Percentiles rank a stretch among this genome's conserved stretches.
Evolutionary conservation across 2,329 filamentous ascomycete species (phyloP).

Genomic region (Aspergillus thermomutatus): DNA sequence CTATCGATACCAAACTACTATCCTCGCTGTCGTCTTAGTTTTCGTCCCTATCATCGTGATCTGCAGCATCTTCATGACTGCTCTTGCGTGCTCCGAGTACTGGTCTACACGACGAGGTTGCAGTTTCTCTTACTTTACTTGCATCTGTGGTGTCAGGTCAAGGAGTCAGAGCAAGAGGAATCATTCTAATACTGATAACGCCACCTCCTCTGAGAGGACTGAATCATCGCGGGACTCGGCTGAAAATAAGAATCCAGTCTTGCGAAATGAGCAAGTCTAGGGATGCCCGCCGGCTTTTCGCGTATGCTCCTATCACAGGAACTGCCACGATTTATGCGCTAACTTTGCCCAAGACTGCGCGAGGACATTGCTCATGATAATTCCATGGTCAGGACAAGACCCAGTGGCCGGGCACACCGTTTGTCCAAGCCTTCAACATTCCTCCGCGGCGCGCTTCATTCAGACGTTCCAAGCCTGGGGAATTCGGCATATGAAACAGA

Average conservation of each 20-base stretch:
- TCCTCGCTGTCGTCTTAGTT: constrained; percentile 44
- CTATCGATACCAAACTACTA: constrained; percentile 32
- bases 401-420: not conserved
- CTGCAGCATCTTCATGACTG: constrained; percentile 35
- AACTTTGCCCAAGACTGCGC: not conserved
- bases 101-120: constrained; percentile 19
- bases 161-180: constrained; percentile 23
- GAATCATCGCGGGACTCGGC: constrained; percentile 25
- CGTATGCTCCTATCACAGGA: not conserved
- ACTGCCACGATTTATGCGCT: not conserved
- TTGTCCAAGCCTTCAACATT: not conserved
- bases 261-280: constrained; percentile 22
- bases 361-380: not conserved
- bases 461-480: too few species aligned
- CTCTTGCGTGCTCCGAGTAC: constrained; percentile 38
- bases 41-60: constrained; percentile 48
- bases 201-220: constrained; percentile 31
- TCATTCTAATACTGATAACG: constrained; percentile 31
- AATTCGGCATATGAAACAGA: not conserved
- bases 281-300: not conserved
- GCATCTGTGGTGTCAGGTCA: constrained; percentile 21
- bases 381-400: not conserved
- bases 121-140: constrained; percentile 19
- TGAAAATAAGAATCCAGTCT: constrained; percentile 23
- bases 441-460: not conserved